Base-by-base conservation (phyloP, 2,329 filamentous ascomycete species). In the Colletotrichum melonis region DNA sequence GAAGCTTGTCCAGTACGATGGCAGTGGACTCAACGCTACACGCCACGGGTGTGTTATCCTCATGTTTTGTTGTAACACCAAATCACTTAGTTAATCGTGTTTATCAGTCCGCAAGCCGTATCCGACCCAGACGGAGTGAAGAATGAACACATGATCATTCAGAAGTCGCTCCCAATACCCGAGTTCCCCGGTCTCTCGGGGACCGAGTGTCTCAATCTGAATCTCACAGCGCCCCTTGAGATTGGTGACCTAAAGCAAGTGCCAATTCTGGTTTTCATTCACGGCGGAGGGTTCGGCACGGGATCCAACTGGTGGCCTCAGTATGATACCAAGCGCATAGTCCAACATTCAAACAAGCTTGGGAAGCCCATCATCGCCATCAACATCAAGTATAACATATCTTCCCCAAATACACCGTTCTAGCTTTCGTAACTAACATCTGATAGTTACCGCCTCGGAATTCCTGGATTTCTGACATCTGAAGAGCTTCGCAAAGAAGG, bases 291-390 rank as follows among this genome's bases (percentile, higher is more conserved):
- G 0, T 86, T 88, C 62, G 78, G 80, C 3, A 81, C 86, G 3
- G 88, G 88, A 3, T 86, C 86, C 4, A 87, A 84, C 55, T 88
- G 83, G 56, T 90, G 86, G 82, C 88, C 88, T 1, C 86, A 89
- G 49, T 88, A 87, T 74, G 85, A 89, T 73, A 78, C 85, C 24
- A 79, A 79, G 5, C 78, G 82, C 1, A 73, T 90, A 5, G 86
- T 88, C 4, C 82, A 83, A 73, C 75, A 87, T 5, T 86, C 86
- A 0, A 78, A 79, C 0, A 82, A 84, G 16, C 81, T 82, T 22
- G 83, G 81, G 0, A 80, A 83, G 32, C 87, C 88, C 0, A 81
- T 88, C 4, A 84, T 90, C 59, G 84, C 81, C 4, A 81, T 86
- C 9, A 79, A 80, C 0, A 83, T 86, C 66, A 87, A 86, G 85